A percentile compares a stretch with the other conserved stretches of the same genome.
These are phyloP conservation scores for Fusarium irregulare DNA, from an alignment of 2,329 filamentous ascomycete genomes.

Conservation along the genomic window DNA sequence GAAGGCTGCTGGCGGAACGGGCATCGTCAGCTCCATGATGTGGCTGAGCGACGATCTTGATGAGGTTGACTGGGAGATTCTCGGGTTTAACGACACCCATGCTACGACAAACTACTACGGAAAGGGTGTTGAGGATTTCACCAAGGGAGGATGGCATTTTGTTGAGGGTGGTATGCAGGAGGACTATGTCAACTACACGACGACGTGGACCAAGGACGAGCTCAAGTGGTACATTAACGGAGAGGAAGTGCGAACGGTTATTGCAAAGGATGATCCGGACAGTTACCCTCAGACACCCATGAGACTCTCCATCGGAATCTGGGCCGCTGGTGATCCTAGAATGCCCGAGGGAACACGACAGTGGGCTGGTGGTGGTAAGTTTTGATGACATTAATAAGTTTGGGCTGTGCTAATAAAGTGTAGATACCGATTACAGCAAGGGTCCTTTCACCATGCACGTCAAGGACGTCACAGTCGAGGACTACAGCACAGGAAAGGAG, in stretches of 20 bases:
- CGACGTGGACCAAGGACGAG: conserved; percentile 74
- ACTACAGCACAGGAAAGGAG: conserved; percentile 71
- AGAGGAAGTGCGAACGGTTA: conserved; percentile 70
- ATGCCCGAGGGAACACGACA: conserved; percentile 68
- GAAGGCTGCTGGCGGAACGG: conserved; percentile 78
- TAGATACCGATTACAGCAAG: conserved; percentile 69
- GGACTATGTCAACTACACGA: conserved; percentile 81
- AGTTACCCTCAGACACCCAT: conserved; percentile 83
- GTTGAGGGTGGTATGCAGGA: conserved; percentile 65
- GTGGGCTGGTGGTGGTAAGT: conserved; percentile 72
- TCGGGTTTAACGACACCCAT: conserved; percentile 72
- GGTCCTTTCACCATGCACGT: conserved; percentile 81
- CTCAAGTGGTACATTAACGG: conserved; percentile 79
- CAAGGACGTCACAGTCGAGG: conserved; percentile 66
- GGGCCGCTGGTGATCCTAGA: conserved; percentile 69
- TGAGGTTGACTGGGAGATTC: conserved; percentile 89
- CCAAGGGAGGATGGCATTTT: conserved; percentile 70
- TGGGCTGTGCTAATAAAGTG: background rate
- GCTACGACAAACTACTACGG: conserved; percentile 83
- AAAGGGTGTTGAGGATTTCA: conserved; percentile 74
- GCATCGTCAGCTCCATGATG: conserved; percentile 86
- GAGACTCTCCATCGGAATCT: conserved; percentile 75
- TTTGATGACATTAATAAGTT: background rate
- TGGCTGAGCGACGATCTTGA: conserved; percentile 86
- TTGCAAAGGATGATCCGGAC: conserved; percentile 67